phyloP scores from a whole-genome alignment of 2,329 filamentous ascomycete species.

The Colletotrichum karsti region DNA sequence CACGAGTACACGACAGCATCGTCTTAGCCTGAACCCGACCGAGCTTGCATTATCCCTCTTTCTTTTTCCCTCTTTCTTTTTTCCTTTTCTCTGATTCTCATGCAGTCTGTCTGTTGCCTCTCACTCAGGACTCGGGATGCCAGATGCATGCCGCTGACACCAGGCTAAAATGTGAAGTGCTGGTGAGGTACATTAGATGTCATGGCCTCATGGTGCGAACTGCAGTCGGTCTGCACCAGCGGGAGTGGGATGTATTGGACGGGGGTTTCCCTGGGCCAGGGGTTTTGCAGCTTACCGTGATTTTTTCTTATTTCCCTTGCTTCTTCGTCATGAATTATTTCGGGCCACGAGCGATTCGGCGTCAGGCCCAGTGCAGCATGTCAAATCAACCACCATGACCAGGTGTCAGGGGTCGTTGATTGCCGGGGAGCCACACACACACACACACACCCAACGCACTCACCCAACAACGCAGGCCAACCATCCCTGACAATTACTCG shows the following conservation, averaged over 20 bases:
- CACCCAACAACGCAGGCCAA: no score
- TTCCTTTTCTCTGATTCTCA: no score
- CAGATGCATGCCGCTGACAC: background rate
- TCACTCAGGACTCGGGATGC: background rate
- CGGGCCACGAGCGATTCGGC: background rate
- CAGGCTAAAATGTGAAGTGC: constrained; percentile 3
- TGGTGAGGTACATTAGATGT: constrained; percentile 1
- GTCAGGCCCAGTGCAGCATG: background rate
- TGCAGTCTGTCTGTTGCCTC: background rate
- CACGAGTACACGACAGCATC: background rate
- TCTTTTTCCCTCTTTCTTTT: background rate
- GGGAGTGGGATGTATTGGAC: background rate
- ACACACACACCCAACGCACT: background rate
- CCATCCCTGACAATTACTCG: background rate
- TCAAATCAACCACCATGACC: background rate
- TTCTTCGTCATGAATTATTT: constrained; percentile 5
- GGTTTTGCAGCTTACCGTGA: background rate
- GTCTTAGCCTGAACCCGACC: no score
- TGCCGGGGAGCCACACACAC: constrained; percentile 2
- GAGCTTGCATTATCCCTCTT: background rate
- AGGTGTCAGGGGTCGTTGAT: background rate
- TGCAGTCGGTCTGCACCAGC: background rate
- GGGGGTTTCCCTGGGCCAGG: background rate
- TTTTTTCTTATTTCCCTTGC: background rate
- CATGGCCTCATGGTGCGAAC: background rate